phyloP scores from a whole-genome alignment of 176 grass and related monocot species.

The Ensete glaucum region DNA sequence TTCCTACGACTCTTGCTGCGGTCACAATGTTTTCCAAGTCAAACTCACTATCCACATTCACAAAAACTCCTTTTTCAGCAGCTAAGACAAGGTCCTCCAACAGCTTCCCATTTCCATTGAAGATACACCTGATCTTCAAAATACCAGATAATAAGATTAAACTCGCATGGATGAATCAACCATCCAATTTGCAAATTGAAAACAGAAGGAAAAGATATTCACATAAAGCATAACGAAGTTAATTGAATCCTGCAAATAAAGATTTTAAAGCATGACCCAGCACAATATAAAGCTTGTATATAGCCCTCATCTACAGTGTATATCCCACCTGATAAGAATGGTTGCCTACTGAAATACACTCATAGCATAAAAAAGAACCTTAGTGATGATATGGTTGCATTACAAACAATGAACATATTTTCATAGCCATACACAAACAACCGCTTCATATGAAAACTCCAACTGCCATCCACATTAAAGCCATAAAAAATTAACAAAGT shows the following conservation, averaged over 20 bases:
- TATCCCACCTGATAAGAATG: neutral
- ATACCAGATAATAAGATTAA: slow-evolving; percentile 1
- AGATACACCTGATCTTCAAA: slow-evolving; percentile 88
- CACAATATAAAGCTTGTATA: neutral
- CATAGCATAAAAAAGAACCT: neutral
- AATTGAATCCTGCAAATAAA: neutral
- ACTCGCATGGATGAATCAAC: neutral
- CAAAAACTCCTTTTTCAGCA: slow-evolving; percentile 76
- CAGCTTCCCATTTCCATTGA: slow-evolving; percentile 94
- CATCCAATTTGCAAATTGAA: neutral
- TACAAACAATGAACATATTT: neutral
- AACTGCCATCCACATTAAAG: neutral
- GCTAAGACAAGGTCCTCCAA: slow-evolving; percentile 84
- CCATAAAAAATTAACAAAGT: neutral
- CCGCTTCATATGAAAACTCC: neutral
- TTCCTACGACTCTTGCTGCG: slow-evolving; percentile 61
- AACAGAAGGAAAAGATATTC: neutral
- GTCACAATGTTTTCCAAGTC: slow-evolving; percentile 86
- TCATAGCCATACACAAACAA: neutral
- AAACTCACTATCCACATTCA: slow-evolving; percentile 96
- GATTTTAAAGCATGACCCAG: neutral
- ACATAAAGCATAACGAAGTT: neutral
- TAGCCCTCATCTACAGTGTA: neutral
- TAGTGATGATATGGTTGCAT: neutral
- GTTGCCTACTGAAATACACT: neutral